Conservation (phyloP, 495 filamentous ascomycete species). For the Penicillium tannophilum region DNA sequence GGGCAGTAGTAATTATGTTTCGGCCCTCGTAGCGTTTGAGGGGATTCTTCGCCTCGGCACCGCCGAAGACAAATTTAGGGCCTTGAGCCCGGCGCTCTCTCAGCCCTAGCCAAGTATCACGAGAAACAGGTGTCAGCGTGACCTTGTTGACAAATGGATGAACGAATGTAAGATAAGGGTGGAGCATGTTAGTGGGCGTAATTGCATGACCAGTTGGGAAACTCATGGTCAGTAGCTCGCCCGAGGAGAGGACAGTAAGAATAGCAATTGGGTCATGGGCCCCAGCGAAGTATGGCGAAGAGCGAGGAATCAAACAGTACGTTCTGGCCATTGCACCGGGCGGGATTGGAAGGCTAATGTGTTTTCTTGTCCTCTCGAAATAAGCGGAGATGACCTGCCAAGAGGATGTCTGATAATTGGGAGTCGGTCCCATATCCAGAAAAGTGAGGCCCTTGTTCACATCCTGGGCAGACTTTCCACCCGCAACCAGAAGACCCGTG, state of each 20-base stretch:
- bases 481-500: constrained; percentile 84
- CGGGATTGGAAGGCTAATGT: constrained; percentile 73
- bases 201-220: constrained; percentile 92
- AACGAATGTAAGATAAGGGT: constrained; percentile 77
- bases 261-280: constrained; percentile 87
- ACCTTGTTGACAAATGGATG: constrained; percentile 83
- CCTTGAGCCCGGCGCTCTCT: constrained; percentile 72
- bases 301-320: constrained; percentile 79
- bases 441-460: constrained; percentile 78
- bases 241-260: constrained; percentile 75
- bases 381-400: constrained; percentile 80
- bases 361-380: constrained; percentile 69
- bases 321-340: constrained; percentile 76
- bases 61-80: constrained; percentile 74
- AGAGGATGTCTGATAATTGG: constrained; percentile 85
- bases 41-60: constrained; percentile 64
- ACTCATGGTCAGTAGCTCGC: constrained; percentile 83
- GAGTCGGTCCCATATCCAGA: constrained; percentile 84
- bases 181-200: constrained; percentile 85
- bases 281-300: constrained; percentile 82
- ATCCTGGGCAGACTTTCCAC: constrained; percentile 66
- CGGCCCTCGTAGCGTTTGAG: constrained; percentile 76
- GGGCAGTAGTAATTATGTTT: constrained; percentile 78
- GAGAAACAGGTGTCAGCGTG: constrained; percentile 65
- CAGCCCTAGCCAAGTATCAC: constrained; percentile 87